A percentile compares a stretch with the other conserved stretches of the same genome.
Evolutionary conservation across 306 rosid species (phyloP).

Genomic region (Vigna mungo): DNA sequence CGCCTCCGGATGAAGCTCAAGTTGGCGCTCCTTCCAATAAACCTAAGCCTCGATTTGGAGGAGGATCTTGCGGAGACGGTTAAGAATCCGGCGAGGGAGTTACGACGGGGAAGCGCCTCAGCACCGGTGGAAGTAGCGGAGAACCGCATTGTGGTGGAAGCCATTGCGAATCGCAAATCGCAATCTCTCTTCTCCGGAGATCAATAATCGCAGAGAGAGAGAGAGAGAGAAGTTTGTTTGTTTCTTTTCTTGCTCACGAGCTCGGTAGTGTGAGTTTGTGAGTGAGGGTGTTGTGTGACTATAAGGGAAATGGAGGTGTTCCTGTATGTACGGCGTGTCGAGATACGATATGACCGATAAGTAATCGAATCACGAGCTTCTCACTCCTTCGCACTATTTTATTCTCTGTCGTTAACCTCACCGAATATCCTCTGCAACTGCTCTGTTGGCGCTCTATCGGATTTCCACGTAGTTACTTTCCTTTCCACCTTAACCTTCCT

Average conservation of each 20-base stretch:
- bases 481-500: too few species aligned
- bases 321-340: conserved; percentile 12
- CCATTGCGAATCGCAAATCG: conserved; percentile 46
- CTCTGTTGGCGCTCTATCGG: background rate
- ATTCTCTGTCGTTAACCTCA: background rate
- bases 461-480: conserved; percentile 25
- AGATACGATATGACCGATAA: background rate
- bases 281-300: background rate
- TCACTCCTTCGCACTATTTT: background rate
- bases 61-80: conserved; percentile 47
- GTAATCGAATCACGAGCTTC: conserved; percentile 52
- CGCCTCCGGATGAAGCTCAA: conserved; percentile 10
- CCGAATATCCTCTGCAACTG: background rate
- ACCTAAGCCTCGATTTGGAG: conserved; percentile 54
- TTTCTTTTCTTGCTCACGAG: conserved; percentile 39
- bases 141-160: conserved; percentile 69
- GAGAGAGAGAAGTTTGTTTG: background rate
- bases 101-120: conserved; percentile 49
- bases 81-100: conserved; percentile 53
- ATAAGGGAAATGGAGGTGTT: conserved; percentile 21
- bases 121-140: conserved; percentile 50
- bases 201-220: conserved; percentile 12
- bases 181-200: conserved; percentile 28
- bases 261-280: background rate
- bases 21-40: conserved; percentile 45